These are phyloP conservation scores for Backusella tarrabulga DNA, from an alignment of 192 early-diverging fungal genomes.

Conservation along the genomic window DNA sequence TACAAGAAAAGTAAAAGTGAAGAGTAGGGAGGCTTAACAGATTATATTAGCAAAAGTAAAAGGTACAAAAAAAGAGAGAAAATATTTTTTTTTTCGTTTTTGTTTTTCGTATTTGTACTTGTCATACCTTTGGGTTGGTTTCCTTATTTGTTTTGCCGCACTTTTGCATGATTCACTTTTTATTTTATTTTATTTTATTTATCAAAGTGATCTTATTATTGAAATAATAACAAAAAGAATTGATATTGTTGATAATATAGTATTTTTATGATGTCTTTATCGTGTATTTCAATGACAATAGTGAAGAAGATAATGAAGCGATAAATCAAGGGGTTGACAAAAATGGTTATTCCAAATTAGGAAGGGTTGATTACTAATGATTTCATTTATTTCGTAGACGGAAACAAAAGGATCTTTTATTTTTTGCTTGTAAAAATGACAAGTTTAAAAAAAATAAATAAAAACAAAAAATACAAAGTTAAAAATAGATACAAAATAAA, in stretches of 20 bases:
- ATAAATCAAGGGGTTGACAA: neutral
- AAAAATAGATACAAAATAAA: neutral
- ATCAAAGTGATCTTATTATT: neutral
- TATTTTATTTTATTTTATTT: neutral
- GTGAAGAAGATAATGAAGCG: neutral
- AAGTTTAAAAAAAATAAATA: neutral
- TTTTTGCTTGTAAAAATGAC: neutral
- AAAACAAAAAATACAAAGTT: neutral
- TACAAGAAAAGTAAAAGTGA: neutral
- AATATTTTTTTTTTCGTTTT: neutral
- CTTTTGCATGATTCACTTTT: constrained; percentile 10
- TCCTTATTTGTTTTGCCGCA: constrained; percentile 2
- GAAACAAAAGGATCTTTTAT: neutral
- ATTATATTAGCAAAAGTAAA: neutral
- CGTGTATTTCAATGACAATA: neutral
- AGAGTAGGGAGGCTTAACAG: neutral
- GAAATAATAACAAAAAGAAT: neutral
- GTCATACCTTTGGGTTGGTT: neutral
- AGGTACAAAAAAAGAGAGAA: neutral
- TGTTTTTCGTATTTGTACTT: neutral
- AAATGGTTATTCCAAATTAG: neutral
- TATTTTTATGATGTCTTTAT: neutral
- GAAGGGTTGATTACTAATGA: neutral
- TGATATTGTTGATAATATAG: neutral
- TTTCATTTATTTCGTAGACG: neutral